Percentiles rank a stretch among this genome's conserved stretches.
phyloP scores from a whole-genome alignment of 192 early-diverging fungal species.

The Tieghemiomyces parasiticus region DNA sequence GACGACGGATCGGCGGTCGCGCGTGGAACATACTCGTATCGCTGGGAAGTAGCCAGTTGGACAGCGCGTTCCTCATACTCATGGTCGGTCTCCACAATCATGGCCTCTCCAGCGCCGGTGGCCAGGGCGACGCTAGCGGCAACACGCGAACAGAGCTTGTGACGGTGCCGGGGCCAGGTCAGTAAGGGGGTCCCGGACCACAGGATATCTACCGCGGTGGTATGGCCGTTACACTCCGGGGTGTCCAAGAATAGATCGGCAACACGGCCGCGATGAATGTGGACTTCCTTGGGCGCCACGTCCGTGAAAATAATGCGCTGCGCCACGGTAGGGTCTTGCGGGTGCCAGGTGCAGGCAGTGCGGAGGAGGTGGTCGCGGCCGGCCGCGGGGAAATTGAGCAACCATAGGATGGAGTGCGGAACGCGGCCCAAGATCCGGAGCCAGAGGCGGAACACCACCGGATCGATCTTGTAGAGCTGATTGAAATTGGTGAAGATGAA shows the following conservation, averaged over 20 bases:
- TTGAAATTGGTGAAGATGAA: constrained; percentile 96
- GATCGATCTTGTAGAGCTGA: constrained; percentile 95
- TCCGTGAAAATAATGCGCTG: constrained; percentile 74
- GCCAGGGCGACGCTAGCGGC: constrained; percentile 74
- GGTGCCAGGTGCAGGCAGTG: constrained; percentile 57
- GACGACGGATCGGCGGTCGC: too few relatives aligned
- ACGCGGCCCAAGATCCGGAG: constrained; percentile 63
- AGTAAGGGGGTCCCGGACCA: constrained; percentile 90
- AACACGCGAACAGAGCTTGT: constrained; percentile 86
- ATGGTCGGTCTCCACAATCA: constrained; percentile 45
- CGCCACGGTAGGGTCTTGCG: constrained; percentile 46
- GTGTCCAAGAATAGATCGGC: constrained; percentile 90
- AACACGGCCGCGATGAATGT: constrained; percentile 82
- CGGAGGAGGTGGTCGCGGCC: constrained; percentile 62
- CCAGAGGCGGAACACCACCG: constrained; percentile 73
- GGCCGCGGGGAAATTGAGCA: constrained; percentile 79
- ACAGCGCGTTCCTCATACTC: constrained; percentile 54
- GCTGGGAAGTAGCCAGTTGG: constrained; percentile 32
- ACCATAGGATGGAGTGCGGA: constrained; percentile 76
- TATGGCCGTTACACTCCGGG: constrained; percentile 93
- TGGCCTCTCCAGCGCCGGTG: constrained; percentile 51
- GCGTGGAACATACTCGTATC: constrained; percentile 27
- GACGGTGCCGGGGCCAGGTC: constrained; percentile 72
- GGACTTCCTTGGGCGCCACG: constrained; percentile 68
- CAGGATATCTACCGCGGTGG: constrained; percentile 86